Evolutionary conservation across 306 rosid species (phyloP).

Genomic region (Astragalus glycyphyllos): DNA sequence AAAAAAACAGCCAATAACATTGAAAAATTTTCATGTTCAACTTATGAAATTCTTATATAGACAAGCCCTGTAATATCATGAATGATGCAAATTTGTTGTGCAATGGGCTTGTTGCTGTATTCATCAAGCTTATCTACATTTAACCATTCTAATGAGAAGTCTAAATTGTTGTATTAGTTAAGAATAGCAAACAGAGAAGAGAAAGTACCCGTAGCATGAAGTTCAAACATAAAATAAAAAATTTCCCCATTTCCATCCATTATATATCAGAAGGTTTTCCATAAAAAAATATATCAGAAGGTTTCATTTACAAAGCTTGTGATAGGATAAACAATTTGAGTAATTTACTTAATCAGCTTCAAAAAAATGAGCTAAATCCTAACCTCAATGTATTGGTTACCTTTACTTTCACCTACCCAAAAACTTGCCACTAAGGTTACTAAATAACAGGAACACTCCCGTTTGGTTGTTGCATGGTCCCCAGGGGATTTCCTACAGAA

Average conservation of each 20-base stretch:
- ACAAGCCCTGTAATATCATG: slow-evolving; percentile 22
- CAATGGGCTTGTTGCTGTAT: slow-evolving; percentile 33
- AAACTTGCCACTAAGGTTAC: slow-evolving; percentile 47
- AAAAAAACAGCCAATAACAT: slow-evolving; percentile 8
- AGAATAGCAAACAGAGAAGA: slow-evolving; percentile 8
- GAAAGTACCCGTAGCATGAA: not conserved
- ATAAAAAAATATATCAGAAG: slow-evolving; percentile 43
- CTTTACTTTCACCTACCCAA: slow-evolving; percentile 62
- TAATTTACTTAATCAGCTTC: slow-evolving; percentile 57
- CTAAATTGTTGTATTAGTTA: not conserved
- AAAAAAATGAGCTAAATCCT: slow-evolving; percentile 65
- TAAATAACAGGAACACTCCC: slow-evolving; percentile 82
- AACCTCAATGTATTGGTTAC: slow-evolving; percentile 63
- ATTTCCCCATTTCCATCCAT: slow-evolving; percentile 48
- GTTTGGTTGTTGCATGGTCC: slow-evolving; percentile 71
- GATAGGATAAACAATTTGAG: slow-evolving; percentile 61
- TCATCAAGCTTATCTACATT: not conserved
- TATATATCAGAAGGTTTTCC: slow-evolving; percentile 49
- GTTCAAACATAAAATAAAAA: slow-evolving; percentile 6
- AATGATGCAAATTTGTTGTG: slow-evolving; percentile 6
- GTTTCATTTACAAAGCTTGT: slow-evolving; percentile 54
- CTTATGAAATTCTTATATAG: slow-evolving; percentile 1
- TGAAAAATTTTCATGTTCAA: slow-evolving; percentile 6
- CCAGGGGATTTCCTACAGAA: slow-evolving; percentile 80
- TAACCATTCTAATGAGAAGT: slow-evolving; percentile 4